Percentiles rank a stretch among this genome's conserved stretches.
Conservation (phyloP, 768 basidiomycete species). For the Panaeolus papilionaceus region DNA sequence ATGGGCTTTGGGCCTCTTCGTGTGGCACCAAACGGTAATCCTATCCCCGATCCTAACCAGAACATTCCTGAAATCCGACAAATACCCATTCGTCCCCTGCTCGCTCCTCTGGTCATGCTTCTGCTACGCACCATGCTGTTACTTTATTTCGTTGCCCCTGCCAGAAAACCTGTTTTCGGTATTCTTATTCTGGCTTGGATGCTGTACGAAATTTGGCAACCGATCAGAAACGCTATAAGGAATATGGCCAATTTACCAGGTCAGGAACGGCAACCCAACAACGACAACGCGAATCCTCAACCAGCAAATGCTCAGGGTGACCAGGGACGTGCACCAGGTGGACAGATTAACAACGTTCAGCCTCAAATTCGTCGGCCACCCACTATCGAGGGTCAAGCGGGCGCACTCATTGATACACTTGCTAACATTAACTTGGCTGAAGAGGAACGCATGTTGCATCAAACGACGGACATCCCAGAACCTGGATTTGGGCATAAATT, state of each 20-base stretch:
- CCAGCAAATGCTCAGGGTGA: conserved; percentile 21
- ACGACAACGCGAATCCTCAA: conserved; percentile 21
- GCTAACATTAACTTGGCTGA: conserved; percentile 61
- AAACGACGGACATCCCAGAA: conserved; percentile 38
- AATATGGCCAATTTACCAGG: conserved; percentile 45
- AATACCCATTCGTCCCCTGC: conserved; percentile 68
- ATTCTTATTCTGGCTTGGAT: conserved; percentile 72
- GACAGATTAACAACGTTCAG: conserved; percentile 25
- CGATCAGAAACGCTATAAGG: conserved; percentile 55
- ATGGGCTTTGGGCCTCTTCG: conserved; percentile 64
- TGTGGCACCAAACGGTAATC: conserved; percentile 40
- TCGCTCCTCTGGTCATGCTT: conserved; percentile 74
- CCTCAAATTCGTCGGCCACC: conserved; percentile 27
- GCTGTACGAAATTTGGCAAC: conserved; percentile 78
- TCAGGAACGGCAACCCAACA: conserved; percentile 27
- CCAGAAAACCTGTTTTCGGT: conserved; percentile 74
- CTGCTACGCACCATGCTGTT: conserved; percentile 69
- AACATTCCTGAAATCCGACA: conserved; percentile 54
- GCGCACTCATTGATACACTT: conserved; percentile 51
- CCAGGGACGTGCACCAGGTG: conserved; percentile 20
- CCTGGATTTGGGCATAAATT: conserved; percentile 58
- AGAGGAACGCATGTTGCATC: conserved; percentile 60
- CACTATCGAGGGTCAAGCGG: conserved; percentile 41
- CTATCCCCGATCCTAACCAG: conserved; percentile 36
- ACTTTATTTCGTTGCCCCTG: conserved; percentile 79